A percentile compares a stretch with the other conserved stretches of the same genome.
Evolutionary conservation across 2,329 filamentous ascomycete species (phyloP).

Genomic region (Cadophora sp.): DNA sequence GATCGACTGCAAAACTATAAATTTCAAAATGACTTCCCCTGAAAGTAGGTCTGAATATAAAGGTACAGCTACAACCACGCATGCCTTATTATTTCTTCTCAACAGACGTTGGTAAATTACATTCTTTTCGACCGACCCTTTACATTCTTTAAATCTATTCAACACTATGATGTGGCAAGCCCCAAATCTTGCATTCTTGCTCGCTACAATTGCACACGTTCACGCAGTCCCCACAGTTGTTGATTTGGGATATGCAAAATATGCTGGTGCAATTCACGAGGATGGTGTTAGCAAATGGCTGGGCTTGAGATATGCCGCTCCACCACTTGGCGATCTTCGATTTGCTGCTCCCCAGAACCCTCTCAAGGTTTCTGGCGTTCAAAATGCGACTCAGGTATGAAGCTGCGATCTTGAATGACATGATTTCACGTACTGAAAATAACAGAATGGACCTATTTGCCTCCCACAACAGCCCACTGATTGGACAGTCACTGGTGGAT

Average conservation of each 20-base stretch:
- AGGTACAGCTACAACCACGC: too few species aligned
- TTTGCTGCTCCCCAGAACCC: conserved; percentile 74
- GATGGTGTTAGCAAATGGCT: conserved; percentile 74
- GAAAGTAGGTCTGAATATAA: not conserved
- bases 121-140: not conserved
- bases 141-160: not conserved
- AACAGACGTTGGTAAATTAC: too few species aligned
- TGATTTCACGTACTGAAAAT: conserved; percentile 7
- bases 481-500: conserved; percentile 29
- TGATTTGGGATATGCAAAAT: conserved; percentile 70
- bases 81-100: too few species aligned
- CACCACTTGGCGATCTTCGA: conserved; percentile 68
- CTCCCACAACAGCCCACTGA: conserved; percentile 15
- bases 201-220: not conserved
- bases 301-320: conserved; percentile 75
- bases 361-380: conserved; percentile 25
- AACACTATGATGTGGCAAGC: not conserved
- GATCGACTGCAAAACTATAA: not conserved
- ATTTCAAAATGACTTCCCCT: not conserved
- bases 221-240: conserved; percentile 44
- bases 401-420: not conserved
- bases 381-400: conserved; percentile 39
- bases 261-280: conserved; percentile 59
- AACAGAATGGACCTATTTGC: conserved; percentile 39
- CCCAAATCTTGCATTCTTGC: not conserved